These are phyloP conservation scores for Trametes sanguinea DNA, from an alignment of 768 basidiomycete species.

Conservation along the genomic window DNA sequence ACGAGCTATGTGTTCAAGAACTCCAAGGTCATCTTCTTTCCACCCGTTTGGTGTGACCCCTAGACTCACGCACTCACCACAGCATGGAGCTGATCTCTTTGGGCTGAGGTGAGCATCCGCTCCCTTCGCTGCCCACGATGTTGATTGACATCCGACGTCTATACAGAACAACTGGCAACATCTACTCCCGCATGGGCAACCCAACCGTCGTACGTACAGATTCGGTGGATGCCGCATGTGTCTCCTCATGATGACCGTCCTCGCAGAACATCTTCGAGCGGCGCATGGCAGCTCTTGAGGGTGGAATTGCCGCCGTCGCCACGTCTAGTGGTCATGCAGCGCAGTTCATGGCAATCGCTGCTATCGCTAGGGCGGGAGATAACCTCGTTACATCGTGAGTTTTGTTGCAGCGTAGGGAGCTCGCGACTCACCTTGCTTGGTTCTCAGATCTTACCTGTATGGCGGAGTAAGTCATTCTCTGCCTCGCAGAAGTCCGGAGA, in stretches of 20 bases:
- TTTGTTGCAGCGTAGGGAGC: background rate
- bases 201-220: constrained; percentile 56
- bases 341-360: constrained; percentile 70
- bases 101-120: constrained; percentile 47
- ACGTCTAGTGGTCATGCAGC: constrained; percentile 76
- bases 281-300: constrained; percentile 77
- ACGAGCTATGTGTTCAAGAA: constrained; percentile 77
- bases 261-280: constrained; percentile 75
- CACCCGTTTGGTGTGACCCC: background rate
- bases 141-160: background rate
- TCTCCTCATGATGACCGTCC: no score
- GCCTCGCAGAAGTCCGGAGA: background rate
- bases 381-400: constrained; percentile 76
- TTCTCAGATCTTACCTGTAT: constrained; percentile 58
- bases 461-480: constrained; percentile 54
- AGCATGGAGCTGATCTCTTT: constrained; percentile 77
- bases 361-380: constrained; percentile 65
- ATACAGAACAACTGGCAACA: constrained; percentile 48
- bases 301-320: constrained; percentile 75
- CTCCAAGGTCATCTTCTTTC: constrained; percentile 46
- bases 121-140: background rate
- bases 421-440: background rate
- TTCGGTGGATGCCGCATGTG: background rate
- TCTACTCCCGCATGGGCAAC: constrained; percentile 71
- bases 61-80: no score